phyloP scores from a whole-genome alignment of 768 basidiomycete genomes.

The Asterophora lycoperdoides region DNA sequence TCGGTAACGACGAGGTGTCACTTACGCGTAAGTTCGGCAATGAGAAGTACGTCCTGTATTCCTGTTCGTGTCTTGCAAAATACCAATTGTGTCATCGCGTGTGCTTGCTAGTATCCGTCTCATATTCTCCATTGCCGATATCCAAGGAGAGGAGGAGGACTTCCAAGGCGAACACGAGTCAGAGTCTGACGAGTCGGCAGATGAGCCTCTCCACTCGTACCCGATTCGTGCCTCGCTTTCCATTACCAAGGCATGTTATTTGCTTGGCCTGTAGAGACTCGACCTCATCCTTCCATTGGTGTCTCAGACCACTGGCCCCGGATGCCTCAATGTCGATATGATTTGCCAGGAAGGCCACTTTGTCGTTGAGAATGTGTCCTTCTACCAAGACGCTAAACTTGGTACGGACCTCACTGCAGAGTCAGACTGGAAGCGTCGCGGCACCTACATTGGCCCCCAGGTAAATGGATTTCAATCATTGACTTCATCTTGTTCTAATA shows the following conservation, averaged over 20 bases:
- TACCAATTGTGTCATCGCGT: not conserved
- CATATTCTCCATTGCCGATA: conserved; percentile 91
- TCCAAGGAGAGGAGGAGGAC: conserved; percentile 47
- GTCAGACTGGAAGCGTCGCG: conserved; percentile 90
- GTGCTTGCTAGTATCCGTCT: conserved; percentile 63
- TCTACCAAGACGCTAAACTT: conserved; percentile 67
- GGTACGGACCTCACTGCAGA: conserved; percentile 81
- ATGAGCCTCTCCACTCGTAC: conserved; percentile 40
- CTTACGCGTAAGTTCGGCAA: conserved; percentile 85
- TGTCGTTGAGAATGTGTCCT: conserved; percentile 86
- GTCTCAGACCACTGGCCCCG: conserved; percentile 44
- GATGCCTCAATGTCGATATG: conserved; percentile 76
- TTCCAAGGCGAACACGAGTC: conserved; percentile 25
- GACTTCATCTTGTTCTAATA: no score
- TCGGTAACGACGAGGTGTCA: conserved; percentile 77
- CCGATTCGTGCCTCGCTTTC: conserved; percentile 78
- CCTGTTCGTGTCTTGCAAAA: not conserved
- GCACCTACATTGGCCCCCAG: conserved; percentile 89
- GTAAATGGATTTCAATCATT: no score
- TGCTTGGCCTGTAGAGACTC: not conserved
- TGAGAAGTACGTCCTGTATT: conserved; percentile 62
- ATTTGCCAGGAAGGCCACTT: conserved; percentile 77
- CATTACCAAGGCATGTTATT: conserved; percentile 68
- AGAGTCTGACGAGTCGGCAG: conserved; percentile 21
- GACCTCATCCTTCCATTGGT: not conserved